Evolutionary conservation across 352 stramenopile species (phyloP).

Genomic region (Pythium oligandrum): DNA sequence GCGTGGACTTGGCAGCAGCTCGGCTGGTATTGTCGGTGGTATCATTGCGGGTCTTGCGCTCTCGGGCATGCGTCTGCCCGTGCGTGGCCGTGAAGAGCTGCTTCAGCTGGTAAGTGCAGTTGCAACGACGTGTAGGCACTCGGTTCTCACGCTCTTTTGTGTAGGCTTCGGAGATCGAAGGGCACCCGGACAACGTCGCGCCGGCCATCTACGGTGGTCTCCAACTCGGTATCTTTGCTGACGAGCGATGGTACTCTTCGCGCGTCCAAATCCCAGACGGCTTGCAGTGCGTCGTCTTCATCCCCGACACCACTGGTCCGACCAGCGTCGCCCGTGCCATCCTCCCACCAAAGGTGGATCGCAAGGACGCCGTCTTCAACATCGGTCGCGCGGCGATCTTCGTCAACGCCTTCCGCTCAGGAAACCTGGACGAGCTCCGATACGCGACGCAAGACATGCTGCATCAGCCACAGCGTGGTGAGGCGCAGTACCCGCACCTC

Average conservation of each 20-base stretch:
- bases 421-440: constrained; percentile 96
- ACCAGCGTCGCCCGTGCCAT: constrained; percentile 92
- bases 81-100: constrained; percentile 90
- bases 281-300: constrained; percentile 98
- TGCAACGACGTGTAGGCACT: not conserved
- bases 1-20: constrained; percentile 95
- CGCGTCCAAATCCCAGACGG: constrained; percentile 94
- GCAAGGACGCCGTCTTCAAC: constrained; percentile 97
- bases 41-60: constrained; percentile 98
- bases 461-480: constrained; percentile 95
- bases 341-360: constrained; percentile 80
- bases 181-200: constrained; percentile 98
- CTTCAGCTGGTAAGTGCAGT: constrained; percentile 83
- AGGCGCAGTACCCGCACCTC: constrained; percentile 94
- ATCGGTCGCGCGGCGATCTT: constrained; percentile 96
- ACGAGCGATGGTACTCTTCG: constrained; percentile 96
- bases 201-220: constrained; percentile 98
- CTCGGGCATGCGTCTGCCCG: constrained; percentile 90
- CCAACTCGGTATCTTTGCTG: constrained; percentile 93
- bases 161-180: constrained; percentile 94
- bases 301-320: constrained; percentile 96
- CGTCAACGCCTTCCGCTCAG: constrained; percentile 94
- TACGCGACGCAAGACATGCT: constrained; percentile 93
- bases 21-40: constrained; percentile 97
- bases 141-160: constrained; percentile 1